Base-by-base conservation (phyloP, 2,329 filamentous ascomycete species). In the Westerdykella sp. region DNA sequence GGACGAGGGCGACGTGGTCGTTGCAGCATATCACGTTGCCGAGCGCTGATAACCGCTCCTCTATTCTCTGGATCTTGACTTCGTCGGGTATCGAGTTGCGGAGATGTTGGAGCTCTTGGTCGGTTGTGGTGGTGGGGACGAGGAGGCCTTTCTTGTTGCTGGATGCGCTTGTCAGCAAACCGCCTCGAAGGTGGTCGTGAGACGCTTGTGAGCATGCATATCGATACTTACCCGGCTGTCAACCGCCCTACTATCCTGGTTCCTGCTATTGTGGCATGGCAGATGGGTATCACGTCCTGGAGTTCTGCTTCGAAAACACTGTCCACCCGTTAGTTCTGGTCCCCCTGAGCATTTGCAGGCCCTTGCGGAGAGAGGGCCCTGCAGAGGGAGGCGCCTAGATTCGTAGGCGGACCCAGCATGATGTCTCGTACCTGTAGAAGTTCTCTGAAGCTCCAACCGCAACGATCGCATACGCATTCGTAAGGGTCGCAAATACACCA, bases 231-330 rank as follows among this genome's bases (percentile, higher is more conserved):
- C 84, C 87, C 93, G 66, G 91, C 86, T 57, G 93, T 97, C 73
- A 98, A 79, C 57, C 93, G 84, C 47, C 93, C 93, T 63, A 98
- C 85, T 69, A 98, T 98, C 62, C 93, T 81, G 32, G 91, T 97
- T 57, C 93, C 93, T 50, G 90, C 90, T 68, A 98, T 97, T 45
- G 91, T 96, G 57, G 88, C 90, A 73, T 93, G 87, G 71, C 88
- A 93, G 69, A 96, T 96, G 56, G 93, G 93, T 60, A 98, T 91
- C 51, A 96, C 83, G 74, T 97, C 93, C 76, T 95, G 88, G 49
- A 98, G 79, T 75, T 98, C 93, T 51, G 91, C 84, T 77, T 98
- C 93, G 74, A 98, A 97, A 68, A 97, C 81, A 76, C 87, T 88
- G 52, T 49, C 7, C 11, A 42, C 21, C 30, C 42, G 45, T 65